phyloP scores from a whole-genome alignment of 306 rosid genomes.

The Lagenaria siceraria region DNA sequence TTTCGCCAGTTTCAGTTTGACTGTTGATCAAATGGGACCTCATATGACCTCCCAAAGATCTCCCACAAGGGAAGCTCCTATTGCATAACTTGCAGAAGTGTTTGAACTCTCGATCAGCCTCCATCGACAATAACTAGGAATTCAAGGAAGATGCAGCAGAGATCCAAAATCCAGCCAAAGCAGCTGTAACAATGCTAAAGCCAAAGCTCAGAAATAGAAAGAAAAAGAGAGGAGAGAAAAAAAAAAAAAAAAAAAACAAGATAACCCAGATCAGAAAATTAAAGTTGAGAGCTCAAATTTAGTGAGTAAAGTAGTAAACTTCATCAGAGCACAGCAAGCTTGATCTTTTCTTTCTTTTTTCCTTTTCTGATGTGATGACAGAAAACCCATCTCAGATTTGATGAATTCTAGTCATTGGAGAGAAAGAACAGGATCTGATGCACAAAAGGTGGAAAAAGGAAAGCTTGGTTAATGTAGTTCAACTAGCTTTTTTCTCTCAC shows the following conservation, averaged over 20 bases:
- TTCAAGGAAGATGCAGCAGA: neutral
- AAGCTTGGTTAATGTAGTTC: conserved; percentile 13
- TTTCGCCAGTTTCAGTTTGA: conserved; percentile 27
- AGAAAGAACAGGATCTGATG: conserved; percentile 50
- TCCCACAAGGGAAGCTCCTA: conserved; percentile 72
- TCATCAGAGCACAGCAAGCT: neutral
- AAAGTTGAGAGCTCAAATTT: conserved; percentile 3
- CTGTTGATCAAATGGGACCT: conserved; percentile 56
- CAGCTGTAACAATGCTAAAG: neutral
- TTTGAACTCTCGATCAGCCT: conserved; percentile 39
- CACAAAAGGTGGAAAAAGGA: conserved; percentile 14
- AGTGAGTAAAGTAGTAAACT: conserved; percentile 8
- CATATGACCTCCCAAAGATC: conserved; percentile 96
- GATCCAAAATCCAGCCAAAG: conserved; percentile 1
- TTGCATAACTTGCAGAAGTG: conserved; percentile 73
- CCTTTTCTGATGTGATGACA: conserved; percentile 5
- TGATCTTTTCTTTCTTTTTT: neutral
- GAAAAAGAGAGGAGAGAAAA: neutral
- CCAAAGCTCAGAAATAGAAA: conserved; percentile 1
- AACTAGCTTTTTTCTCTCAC: conserved; percentile 14
- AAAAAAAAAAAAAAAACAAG: neutral
- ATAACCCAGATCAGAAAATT: neutral
- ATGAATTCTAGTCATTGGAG: conserved; percentile 7
- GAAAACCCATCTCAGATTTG: conserved; percentile 20
- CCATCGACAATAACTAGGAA: conserved; percentile 26